phyloP scores from a whole-genome alignment of 108 stramenopile species.

The Stephanodiscus triporus region DNA sequence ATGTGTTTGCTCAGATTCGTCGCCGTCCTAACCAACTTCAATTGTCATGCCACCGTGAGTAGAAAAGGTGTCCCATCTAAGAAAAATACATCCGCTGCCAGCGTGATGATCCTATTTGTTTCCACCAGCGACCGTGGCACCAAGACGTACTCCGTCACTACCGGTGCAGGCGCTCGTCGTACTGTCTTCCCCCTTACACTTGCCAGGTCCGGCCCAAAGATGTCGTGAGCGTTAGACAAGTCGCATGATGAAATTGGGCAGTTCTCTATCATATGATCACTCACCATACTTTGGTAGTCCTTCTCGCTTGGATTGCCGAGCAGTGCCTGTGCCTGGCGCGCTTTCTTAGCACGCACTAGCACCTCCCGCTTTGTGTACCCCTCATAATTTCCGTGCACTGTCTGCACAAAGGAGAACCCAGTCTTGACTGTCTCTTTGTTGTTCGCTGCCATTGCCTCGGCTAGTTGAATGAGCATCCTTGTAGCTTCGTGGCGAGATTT shows the following conservation, averaged over 20 bases:
- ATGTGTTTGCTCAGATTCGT: constrained; percentile 17
- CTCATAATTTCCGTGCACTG: constrained; percentile 7
- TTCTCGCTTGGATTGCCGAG: no score
- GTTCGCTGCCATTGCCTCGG: neutral
- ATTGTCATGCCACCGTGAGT: constrained; percentile 19
- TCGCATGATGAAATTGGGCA: constrained; percentile 28
- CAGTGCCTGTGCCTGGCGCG: no score
- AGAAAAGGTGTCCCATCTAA: no score
- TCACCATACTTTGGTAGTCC: constrained; percentile 23
- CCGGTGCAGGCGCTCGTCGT: constrained; percentile 13
- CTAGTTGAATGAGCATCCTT: constrained; percentile 1
- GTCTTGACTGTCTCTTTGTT: no score
- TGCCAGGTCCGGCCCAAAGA: constrained; percentile 39
- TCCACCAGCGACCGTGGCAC: constrained; percentile 30
- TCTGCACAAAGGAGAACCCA: constrained; percentile 9
- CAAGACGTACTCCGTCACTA: constrained; percentile 8
- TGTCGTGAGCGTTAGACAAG: constrained; percentile 12
- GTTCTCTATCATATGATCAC: constrained; percentile 16
- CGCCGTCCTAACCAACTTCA: constrained; percentile 32
- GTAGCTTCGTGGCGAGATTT: neutral
- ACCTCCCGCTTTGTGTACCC: no score
- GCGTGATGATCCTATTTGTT: constrained; percentile 22
- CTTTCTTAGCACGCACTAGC: no score
- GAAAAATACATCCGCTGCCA: constrained; percentile 22
- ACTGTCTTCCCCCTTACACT: constrained; percentile 37